phyloP scores from a whole-genome alignment of 495 filamentous ascomycete species.

The Neurospora sublineolata region DNA sequence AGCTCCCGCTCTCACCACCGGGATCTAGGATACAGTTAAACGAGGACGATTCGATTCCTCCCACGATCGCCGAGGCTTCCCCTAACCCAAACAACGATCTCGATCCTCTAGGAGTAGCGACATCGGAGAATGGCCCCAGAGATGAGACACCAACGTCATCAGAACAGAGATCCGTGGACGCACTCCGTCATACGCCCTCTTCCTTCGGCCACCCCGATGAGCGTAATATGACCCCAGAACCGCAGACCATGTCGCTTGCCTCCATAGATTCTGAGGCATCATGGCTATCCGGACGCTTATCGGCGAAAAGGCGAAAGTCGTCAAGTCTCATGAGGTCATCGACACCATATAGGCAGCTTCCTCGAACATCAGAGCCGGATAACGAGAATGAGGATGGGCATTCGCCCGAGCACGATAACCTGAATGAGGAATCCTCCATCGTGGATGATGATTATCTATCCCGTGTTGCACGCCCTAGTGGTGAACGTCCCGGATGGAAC shows the following conservation, averaged over 20 bases:
- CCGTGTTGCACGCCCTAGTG: constrained; percentile 41
- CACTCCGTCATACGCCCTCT: constrained; percentile 32
- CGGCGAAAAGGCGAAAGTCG: constrained; percentile 27
- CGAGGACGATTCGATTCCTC: constrained; percentile 36
- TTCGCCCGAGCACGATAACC: constrained; percentile 3
- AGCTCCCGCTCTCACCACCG: constrained; percentile 69
- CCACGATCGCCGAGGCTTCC: constrained; percentile 16
- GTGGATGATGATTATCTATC: constrained; percentile 55
- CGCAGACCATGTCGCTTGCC: constrained; percentile 53
- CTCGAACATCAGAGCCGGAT: constrained; percentile 27
- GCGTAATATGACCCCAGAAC: constrained; percentile 29
- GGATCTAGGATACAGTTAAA: constrained; percentile 71
- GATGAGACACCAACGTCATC: constrained; percentile 40
- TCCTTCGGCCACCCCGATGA: constrained; percentile 32
- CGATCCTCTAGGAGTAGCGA: constrained; percentile 12
- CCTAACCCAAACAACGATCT: constrained; percentile 4
- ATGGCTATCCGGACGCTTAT: constrained; percentile 65
- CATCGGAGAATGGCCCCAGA: constrained; percentile 9
- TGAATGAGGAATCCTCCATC: constrained; percentile 49
- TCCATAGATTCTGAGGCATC: constrained; percentile 87
- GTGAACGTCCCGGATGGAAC: constrained; percentile 39
- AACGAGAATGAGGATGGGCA: constrained; percentile 10
- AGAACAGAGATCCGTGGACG: constrained; percentile 30
- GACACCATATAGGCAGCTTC: constrained; percentile 23
- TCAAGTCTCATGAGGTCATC: constrained; percentile 22